Conservation (phyloP, 2,329 filamentous ascomycete genomes). For the Lasiodiplodia citricola region DNA sequence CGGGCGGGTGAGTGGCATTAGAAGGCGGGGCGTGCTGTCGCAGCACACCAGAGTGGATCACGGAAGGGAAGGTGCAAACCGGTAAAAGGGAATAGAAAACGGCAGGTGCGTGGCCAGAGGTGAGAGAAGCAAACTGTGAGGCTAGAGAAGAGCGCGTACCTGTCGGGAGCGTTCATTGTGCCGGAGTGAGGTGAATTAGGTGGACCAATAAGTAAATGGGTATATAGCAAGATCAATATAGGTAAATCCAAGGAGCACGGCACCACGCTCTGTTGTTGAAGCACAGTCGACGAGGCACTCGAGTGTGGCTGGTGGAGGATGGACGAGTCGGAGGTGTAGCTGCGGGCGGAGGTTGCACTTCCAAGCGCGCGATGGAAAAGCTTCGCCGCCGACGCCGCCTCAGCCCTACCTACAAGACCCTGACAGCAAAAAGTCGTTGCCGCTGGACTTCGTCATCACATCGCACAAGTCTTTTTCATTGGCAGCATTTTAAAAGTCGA, state of each 20-base stretch:
- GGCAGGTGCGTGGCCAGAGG: conserved; percentile 24
- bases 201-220: background rate
- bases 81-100: background rate
- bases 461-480: background rate
- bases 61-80: background rate
- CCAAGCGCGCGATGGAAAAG: conserved; percentile 8
- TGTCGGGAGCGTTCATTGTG: conserved; percentile 46
- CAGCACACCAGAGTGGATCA: background rate
- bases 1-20: background rate
- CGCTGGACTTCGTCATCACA: background rate
- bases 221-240: conserved; percentile 14
- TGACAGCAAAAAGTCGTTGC: background rate
- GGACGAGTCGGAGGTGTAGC: background rate
- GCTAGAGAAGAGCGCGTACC: conserved; percentile 34
- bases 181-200: background rate
- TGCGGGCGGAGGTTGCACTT: conserved; percentile 2
- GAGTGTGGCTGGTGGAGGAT: background rate
- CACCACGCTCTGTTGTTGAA: background rate
- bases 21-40: background rate
- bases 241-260: background rate
- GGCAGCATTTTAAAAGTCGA: background rate
- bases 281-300: background rate
- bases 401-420: background rate
- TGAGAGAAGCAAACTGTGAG: conserved; percentile 8
- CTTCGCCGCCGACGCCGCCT: background rate